Conservation (phyloP, 306 rosid species). For the Trifolium subterraneum region DNA sequence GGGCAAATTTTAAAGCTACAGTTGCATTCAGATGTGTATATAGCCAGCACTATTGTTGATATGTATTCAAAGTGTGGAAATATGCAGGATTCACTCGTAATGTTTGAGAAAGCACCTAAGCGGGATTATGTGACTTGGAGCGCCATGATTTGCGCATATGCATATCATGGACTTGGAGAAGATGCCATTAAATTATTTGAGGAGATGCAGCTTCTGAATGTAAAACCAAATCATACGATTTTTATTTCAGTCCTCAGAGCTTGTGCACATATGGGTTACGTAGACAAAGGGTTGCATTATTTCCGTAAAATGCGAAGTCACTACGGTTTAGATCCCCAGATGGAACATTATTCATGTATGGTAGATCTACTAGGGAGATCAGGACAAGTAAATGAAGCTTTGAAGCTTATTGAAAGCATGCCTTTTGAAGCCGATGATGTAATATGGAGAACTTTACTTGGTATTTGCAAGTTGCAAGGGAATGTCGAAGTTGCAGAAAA, state of each 20-base stretch:
- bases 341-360: conserved; percentile 90
- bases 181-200: conserved; percentile 73
- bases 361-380: conserved; percentile 88
- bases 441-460: conserved; percentile 83
- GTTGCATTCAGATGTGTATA: conserved; percentile 69
- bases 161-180: conserved; percentile 79
- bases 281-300: conserved; percentile 61
- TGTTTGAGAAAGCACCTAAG: conserved; percentile 76
- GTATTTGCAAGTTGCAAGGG: conserved; percentile 76
- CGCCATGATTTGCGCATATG: conserved; percentile 88
- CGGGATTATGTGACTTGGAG: conserved; percentile 88
- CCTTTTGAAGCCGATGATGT: conserved; percentile 81
- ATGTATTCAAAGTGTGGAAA: conserved; percentile 92
- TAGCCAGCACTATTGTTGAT: conserved; percentile 84
- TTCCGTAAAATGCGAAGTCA: conserved; percentile 62
- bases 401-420: conserved; percentile 77
- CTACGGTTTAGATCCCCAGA: conserved; percentile 69
- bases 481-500: conserved; percentile 79
- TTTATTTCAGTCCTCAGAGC: conserved; percentile 88
- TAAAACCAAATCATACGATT: conserved; percentile 74
- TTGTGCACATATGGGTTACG: conserved; percentile 80
- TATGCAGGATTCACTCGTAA: conserved; percentile 70
- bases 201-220: conserved; percentile 67
- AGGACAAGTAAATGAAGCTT: conserved; percentile 67
- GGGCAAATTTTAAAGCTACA: conserved; percentile 75